These are phyloP conservation scores for Fusarium phyllophilum DNA, from an alignment of 2,329 filamentous ascomycete genomes.

Conservation along the genomic window DNA sequence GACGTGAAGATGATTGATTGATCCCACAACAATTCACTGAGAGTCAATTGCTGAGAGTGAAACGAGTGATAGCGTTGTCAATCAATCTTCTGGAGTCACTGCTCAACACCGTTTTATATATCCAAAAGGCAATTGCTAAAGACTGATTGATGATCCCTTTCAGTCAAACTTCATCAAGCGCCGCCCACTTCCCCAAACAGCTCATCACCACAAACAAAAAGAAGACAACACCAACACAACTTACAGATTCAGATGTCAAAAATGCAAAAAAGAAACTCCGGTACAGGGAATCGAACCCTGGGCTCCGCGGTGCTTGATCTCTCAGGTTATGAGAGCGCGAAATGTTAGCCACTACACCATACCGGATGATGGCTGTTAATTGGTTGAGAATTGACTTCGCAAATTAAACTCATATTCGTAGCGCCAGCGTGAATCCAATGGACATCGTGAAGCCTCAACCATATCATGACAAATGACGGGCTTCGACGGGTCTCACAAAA, in stretches of 20 bases:
- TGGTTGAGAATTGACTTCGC: fast-evolving
- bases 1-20: too few relatives aligned
- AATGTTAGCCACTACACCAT: constrained; percentile 50
- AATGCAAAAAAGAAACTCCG: constrained; percentile 4
- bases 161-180: not conserved
- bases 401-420: fast-evolving
- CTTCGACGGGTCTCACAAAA: not conserved
- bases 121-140: not conserved
- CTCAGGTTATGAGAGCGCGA: constrained; percentile 46
- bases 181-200: not conserved
- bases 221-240: not conserved
- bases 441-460: not conserved
- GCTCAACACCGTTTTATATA: not conserved
- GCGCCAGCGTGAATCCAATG: fast-evolving
- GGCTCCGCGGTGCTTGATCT: constrained; percentile 27
- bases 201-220: not conserved
- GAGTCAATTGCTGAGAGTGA: not conserved
- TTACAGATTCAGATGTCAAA: too few relatives aligned
- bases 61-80: not conserved
- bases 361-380: constrained; percentile 35
- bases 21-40: too few relatives aligned
- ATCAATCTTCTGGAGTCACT: not conserved
- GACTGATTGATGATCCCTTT: not conserved
- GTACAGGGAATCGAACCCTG: constrained; percentile 32
- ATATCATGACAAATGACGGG: not conserved